These are phyloP conservation scores for Termitomyces sp. DNA, from an alignment of 768 basidiomycete genomes.

Conservation along the genomic window DNA sequence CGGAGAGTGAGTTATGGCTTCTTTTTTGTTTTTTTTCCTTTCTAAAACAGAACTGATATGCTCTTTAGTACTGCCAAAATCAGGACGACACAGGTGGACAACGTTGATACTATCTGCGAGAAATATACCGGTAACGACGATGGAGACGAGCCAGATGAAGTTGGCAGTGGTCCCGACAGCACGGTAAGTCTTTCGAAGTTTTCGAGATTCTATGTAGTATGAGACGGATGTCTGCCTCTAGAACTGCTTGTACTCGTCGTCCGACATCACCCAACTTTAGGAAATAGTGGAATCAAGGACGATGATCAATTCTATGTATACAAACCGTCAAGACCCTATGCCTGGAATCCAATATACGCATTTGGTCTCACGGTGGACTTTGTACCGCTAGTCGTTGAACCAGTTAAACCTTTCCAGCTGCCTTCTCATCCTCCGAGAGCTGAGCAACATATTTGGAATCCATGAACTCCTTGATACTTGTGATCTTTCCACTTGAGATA, in stretches of 20 bases:
- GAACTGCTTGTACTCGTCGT: constrained; percentile 27
- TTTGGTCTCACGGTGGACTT: not conserved
- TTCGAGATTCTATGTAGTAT: not conserved
- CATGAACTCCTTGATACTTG: constrained; percentile 12
- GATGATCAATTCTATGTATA: not conserved
- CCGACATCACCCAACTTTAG: constrained; percentile 23
- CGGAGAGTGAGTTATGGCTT: constrained; percentile 27
- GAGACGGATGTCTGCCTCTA: not conserved
- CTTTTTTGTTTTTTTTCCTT: not conserved
- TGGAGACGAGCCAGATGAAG: constrained; percentile 28
- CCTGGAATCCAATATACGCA: not conserved
- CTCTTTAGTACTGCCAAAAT: constrained; percentile 27
- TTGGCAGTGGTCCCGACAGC: constrained; percentile 30
- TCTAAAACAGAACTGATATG: not conserved
- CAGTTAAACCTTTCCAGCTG: constrained; percentile 1
- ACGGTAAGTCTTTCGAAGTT: constrained; percentile 17
- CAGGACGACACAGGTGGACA: constrained; percentile 27
- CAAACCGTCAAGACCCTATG: no score
- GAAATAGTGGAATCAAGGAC: not conserved
- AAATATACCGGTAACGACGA: constrained; percentile 28
- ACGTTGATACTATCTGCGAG: constrained; percentile 30
- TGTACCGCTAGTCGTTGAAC: not conserved
- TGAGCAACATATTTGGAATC: constrained; percentile 10
- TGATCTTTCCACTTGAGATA: constrained; percentile 10
- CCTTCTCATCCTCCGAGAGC: constrained; percentile 6